A percentile compares a stretch with the other conserved stretches of the same genome.
Conservation (phyloP, 1,284 basidiomycete species). For the Ceratobasidium sp. region DNA sequence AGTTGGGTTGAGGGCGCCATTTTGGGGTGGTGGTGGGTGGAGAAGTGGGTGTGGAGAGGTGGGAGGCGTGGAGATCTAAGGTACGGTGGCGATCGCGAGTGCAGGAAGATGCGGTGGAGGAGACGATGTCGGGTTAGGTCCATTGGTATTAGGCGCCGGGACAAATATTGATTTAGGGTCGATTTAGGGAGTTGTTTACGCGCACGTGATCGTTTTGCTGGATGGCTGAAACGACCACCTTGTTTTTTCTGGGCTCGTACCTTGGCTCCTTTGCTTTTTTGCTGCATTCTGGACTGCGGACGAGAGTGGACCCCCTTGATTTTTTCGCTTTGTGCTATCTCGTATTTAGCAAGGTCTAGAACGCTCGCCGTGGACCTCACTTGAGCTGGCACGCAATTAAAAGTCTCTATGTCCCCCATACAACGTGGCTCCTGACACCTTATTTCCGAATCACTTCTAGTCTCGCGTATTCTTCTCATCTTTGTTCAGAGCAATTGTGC, state of each 20-base stretch:
- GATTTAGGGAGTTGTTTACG: not conserved
- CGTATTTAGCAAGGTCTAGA: too few species aligned
- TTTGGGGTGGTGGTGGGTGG: not conserved
- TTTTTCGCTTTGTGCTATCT: too few species aligned
- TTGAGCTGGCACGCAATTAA: too few species aligned
- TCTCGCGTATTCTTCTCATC: too few species aligned
- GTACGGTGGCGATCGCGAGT: not conserved
- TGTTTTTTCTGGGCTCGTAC: too few species aligned
- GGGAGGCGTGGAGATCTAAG: not conserved
- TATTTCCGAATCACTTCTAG: too few species aligned
- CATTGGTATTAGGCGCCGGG: not conserved
- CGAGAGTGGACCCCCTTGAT: too few species aligned
- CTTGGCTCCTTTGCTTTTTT: not conserved
- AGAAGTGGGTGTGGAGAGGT: not conserved
- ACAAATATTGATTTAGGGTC: not conserved
- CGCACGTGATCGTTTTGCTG: conserved; percentile 4
- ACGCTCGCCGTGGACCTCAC: too few species aligned
- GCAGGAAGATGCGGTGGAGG: not conserved
- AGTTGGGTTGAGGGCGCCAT: conserved; percentile 26
- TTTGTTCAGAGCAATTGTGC: too few species aligned
- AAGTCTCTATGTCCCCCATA: too few species aligned
- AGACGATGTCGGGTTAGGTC: conserved; percentile 1
- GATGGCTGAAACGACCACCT: not conserved
- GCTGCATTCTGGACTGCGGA: not conserved
- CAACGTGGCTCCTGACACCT: too few species aligned